phyloP scores from a whole-genome alignment of 768 basidiomycete species.

The Trametes gibbosa region DNA sequence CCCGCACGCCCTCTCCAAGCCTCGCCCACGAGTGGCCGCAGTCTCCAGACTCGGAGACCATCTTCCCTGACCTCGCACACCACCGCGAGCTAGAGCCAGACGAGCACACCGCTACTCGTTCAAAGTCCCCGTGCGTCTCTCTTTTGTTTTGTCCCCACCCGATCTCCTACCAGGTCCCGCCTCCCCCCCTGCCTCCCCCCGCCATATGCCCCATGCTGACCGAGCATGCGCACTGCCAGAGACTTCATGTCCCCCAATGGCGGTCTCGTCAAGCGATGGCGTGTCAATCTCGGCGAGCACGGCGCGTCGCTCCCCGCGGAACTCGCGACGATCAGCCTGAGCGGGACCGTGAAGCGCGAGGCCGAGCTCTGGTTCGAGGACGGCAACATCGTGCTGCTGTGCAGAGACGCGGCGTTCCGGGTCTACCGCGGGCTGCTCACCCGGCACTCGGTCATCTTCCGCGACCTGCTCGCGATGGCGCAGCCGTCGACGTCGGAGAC shows the following conservation, averaged over 20 bases:
- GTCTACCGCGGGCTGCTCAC: constrained; percentile 25
- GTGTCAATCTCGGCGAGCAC: constrained; percentile 16
- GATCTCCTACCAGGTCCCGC: background rate
- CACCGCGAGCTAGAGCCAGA: constrained; percentile 12
- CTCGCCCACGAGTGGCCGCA: constrained; percentile 18
- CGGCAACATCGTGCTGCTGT: constrained; percentile 23
- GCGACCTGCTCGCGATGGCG: constrained; percentile 21
- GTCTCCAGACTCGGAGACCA: constrained; percentile 7
- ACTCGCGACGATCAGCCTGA: constrained; percentile 15
- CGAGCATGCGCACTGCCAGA: constrained; percentile 4
- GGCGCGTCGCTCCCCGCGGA: constrained; percentile 14
- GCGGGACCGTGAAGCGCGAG: constrained; percentile 18
- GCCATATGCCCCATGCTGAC: constrained; percentile 6
- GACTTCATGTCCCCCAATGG: constrained; percentile 16
- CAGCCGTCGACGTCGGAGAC: constrained; percentile 18
- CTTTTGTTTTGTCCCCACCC: background rate
- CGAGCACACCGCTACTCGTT: constrained; percentile 11
- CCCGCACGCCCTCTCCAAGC: constrained; percentile 17
- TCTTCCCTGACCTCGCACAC: constrained; percentile 1
- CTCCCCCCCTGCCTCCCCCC: background rate
- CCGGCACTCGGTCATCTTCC: constrained; percentile 22
- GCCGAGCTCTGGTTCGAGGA: constrained; percentile 25
- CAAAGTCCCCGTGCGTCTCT: constrained; percentile 16
- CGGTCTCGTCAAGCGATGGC: constrained; percentile 21
- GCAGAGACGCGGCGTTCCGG: constrained; percentile 14